Base-by-base conservation (phyloP, 1,139 yeast species). In the Kurtzmaniella quercitrusa region DNA sequence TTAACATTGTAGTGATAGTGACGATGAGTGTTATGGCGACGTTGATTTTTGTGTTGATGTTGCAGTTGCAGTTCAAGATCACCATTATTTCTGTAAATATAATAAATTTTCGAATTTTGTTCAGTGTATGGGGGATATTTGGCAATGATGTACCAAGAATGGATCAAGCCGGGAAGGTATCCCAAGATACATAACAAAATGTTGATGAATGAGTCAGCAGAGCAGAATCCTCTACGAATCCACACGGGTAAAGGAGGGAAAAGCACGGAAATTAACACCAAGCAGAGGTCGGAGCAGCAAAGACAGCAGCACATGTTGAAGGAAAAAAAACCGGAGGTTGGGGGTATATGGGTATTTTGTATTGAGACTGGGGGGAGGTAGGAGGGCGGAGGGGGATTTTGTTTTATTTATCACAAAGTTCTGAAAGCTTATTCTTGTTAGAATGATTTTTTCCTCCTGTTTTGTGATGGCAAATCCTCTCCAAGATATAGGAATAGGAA, bases 231-330 rank as follows among this genome's bases (percentile, higher is more conserved):
- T 45, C 81, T 66, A 56, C 85, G 79, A 47, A 83, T 73, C 76
- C 82, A 77, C 18, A 84, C 90, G 0, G 90, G 87, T 43, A 84
- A 65, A 0, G 91, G 90, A 1, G 91, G 90, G 63, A 81, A 74
- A 42, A 83, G 58, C 23, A 83, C 75, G 1, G 87, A 82, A 12
- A 83, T 55, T 0, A 82, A 60, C 21, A 82, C 82, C 37, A 84
- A 73, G 10, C 79, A 57, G 43, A 81, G 69, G 59, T 83, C 85
- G 34, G 79, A 62, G 44, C 62, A 54, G 43, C 68, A 65, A 10
- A 55, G 59, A 53, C 60, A 58, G 18, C 16, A 31, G 36, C 36
- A 31, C 36, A 31, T 31, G 42, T 39, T 39, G n/a, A 16, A 25
- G 19, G 29, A n/a, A n/a, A n/a, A n/a, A n/a, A n/a, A n/a, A n/a